A percentile compares a stretch with the other conserved stretches of the same genome.
Evolutionary conservation across 345 rosid species (phyloP).

Genomic region (Eucalyptus cloeziana): DNA sequence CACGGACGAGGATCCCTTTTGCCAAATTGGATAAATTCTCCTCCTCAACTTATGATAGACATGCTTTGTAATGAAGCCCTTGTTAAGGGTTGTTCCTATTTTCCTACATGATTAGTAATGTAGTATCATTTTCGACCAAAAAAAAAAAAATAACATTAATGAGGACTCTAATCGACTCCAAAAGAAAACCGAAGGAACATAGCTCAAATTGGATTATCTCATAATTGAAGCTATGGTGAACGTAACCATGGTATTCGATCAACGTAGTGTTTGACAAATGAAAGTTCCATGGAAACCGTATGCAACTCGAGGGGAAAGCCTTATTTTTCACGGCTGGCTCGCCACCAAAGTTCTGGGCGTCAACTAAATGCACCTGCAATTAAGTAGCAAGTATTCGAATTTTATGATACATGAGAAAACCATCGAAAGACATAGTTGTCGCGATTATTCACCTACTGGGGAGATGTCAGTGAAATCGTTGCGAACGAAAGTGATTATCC

Average conservation of each 20-base stretch:
- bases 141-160: too few species aligned
- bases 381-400: not conserved
- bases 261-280: not conserved
- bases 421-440: too few species aligned
- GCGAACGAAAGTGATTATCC: constrained; percentile 37
- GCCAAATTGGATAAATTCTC: too few species aligned
- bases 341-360: constrained; percentile 8
- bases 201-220: not conserved
- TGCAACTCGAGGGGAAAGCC: constrained; percentile 17
- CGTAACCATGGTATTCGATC: not conserved
- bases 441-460: constrained; percentile 1
- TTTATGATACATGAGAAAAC: not conserved
- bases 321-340: constrained; percentile 9
- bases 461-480: constrained; percentile 17
- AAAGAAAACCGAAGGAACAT: not conserved
- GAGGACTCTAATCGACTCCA: not conserved
- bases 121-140: too few species aligned
- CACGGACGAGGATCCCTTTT: too few species aligned
- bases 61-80: too few species aligned
- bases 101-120: too few species aligned
- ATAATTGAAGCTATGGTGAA: not conserved
- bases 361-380: constrained; percentile 20
- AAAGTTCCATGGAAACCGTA: constrained; percentile 29
- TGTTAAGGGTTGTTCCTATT: too few species aligned
- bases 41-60: too few species aligned